These are phyloP conservation scores for Aspergillus uvarum DNA, from an alignment of 2,329 filamentous ascomycete species.

Conservation along the genomic window DNA sequence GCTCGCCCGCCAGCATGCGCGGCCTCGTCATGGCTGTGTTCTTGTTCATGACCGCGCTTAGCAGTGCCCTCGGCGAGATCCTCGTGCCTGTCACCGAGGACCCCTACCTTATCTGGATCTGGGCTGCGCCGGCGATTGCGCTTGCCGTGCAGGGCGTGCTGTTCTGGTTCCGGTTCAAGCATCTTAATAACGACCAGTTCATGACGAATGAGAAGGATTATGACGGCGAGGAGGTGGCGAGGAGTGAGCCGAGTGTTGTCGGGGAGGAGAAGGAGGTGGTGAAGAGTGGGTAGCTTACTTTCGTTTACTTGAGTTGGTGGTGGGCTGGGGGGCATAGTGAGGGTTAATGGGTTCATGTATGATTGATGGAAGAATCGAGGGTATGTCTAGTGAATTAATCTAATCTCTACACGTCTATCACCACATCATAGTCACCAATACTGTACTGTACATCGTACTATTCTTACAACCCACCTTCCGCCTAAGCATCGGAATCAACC, in stretches of 20 bases:
- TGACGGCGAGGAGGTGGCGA: neutral
- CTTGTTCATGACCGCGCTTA: slow-evolving; percentile 43
- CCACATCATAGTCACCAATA: too few relatives aligned
- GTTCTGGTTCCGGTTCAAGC: slow-evolving; percentile 50
- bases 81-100: slow-evolving; percentile 48
- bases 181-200: slow-evolving; percentile 52
- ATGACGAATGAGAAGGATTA: slow-evolving; percentile 30
- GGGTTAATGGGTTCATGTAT: too few relatives aligned
- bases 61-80: slow-evolving; percentile 43
- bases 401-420: too few relatives aligned
- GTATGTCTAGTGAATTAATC: too few relatives aligned
- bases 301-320: neutral
- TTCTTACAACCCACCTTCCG: too few relatives aligned
- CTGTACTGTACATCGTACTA: too few relatives aligned
- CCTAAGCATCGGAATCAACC: slow-evolving; percentile 17
- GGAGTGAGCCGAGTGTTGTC: neutral
- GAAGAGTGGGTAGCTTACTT: neutral
- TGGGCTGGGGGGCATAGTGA: too few relatives aligned
- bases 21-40: slow-evolving; percentile 44
- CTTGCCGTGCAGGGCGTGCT: slow-evolving; percentile 49
- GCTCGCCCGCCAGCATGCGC: slow-evolving; percentile 45
- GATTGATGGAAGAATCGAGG: too few relatives aligned
- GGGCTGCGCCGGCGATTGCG: slow-evolving; percentile 51
- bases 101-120: slow-evolving; percentile 51
- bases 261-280: neutral